Conservation (phyloP, 441 rosid genomes). For the Euphorbia schlechtendalii region DNA sequence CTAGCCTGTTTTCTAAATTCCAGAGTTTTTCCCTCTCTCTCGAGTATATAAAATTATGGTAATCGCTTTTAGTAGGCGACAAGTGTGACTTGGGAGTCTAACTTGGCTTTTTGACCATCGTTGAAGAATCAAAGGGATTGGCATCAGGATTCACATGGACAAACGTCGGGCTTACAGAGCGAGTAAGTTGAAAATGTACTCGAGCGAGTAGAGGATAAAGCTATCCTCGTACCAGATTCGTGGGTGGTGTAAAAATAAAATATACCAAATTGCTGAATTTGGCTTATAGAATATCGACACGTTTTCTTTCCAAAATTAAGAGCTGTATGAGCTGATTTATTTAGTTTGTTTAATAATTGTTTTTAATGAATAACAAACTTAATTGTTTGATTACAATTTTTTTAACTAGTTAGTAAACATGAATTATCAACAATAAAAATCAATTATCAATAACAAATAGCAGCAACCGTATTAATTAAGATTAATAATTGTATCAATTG, state of each 20-base stretch:
- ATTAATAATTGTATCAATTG: too few relatives aligned
- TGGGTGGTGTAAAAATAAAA: slow-evolving; percentile 22
- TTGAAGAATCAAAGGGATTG: background rate
- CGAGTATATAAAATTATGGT: rapidly evolving
- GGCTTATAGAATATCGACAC: slow-evolving; percentile 30
- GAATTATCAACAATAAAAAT: too few relatives aligned
- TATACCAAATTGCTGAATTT: background rate
- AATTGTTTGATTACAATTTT: too few relatives aligned
- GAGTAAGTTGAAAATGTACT: background rate
- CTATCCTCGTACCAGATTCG: slow-evolving; percentile 32
- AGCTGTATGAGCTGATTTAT: background rate
- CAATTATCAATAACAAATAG: too few relatives aligned
- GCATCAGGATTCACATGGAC: background rate
- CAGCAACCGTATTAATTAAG: too few relatives aligned
- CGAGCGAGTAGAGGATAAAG: background rate
- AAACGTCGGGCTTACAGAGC: slow-evolving; percentile 3
- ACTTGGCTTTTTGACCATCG: background rate
- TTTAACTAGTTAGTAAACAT: too few relatives aligned
- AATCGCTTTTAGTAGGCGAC: slow-evolving; percentile 21
- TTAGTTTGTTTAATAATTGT: too few relatives aligned
- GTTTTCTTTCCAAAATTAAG: slow-evolving; percentile 16
- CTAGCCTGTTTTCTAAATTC: background rate
- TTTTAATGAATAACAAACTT: too few relatives aligned
- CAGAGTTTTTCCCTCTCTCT: background rate
- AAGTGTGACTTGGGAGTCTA: background rate